Percentiles rank a stretch among this genome's conserved stretches.
Conservation (phyloP, 169 alveolate species). For the Plasmodium relictum region DNA sequence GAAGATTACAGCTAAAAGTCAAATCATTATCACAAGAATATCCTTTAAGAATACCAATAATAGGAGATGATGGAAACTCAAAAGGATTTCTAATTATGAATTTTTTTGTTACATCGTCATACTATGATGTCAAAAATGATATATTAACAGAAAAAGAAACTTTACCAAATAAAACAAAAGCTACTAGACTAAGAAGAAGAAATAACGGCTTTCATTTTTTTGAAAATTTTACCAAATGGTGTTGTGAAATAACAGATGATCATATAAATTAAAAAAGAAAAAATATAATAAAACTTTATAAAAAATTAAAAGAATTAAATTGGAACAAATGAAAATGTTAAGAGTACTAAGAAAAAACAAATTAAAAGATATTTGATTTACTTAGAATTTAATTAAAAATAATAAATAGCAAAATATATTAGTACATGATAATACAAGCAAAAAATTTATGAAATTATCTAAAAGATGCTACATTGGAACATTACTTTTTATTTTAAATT, state of each 20-base stretch:
- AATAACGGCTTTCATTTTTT: constrained; percentile 79
- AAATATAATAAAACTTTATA: not conserved
- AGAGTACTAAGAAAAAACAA: too few species aligned
- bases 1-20: constrained; percentile 83
- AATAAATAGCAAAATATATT: too few species aligned
- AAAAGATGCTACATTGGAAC: too few species aligned
- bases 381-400: too few species aligned
- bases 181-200: constrained; percentile 73
- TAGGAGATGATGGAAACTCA: constrained; percentile 82
- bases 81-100: constrained; percentile 83
- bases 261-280: constrained; percentile 74
- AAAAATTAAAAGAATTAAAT: too few species aligned
- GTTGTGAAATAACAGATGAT: constrained; percentile 87
- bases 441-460: too few species aligned
- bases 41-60: constrained; percentile 83
- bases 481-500: too few species aligned
- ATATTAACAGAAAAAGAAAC: constrained; percentile 54
- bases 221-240: constrained; percentile 85
- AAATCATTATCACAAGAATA: constrained; percentile 81
- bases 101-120: constrained; percentile 78
- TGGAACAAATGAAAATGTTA: too few species aligned
- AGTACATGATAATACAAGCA: too few species aligned
- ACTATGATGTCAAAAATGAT: constrained; percentile 79
- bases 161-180: constrained; percentile 57
- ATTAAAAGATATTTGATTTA: too few species aligned